Conservation (phyloP, 306 rosid species). For the Corylus avellana region DNA sequence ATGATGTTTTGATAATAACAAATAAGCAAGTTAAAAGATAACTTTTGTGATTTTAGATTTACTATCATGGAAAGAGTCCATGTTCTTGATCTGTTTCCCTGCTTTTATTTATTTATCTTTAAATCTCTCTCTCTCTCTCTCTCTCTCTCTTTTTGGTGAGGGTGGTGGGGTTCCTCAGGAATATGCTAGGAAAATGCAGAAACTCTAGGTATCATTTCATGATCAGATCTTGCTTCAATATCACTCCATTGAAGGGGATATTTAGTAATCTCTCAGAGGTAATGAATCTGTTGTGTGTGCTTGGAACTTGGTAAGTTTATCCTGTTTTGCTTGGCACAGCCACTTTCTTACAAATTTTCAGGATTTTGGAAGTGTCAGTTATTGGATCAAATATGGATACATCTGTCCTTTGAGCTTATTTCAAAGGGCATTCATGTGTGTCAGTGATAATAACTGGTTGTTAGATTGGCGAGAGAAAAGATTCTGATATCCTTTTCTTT, state of each 20-base stretch:
- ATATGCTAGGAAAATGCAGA: neutral
- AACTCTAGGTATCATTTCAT: neutral
- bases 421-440: neutral
- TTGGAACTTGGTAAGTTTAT: constrained; percentile 1
- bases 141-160: neutral
- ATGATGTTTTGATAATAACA: too few species aligned
- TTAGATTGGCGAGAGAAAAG: neutral
- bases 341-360: neutral
- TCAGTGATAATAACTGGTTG: neutral
- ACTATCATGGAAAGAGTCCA: neutral
- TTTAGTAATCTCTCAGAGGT: neutral
- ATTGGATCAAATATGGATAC: neutral
- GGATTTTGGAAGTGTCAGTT: neutral
- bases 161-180: neutral
- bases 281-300: neutral
- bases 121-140: too few species aligned
- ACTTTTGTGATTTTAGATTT: too few species aligned
- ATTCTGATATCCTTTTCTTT: too few species aligned
- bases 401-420: neutral
- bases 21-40: too few species aligned
- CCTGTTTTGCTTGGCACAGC: neutral
- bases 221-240: neutral
- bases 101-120: neutral
- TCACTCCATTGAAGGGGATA: neutral
- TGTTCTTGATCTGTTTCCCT: neutral